phyloP scores from a whole-genome alignment of 1,139 yeast genomes.

The Nakaseomyces delphensis region DNA sequence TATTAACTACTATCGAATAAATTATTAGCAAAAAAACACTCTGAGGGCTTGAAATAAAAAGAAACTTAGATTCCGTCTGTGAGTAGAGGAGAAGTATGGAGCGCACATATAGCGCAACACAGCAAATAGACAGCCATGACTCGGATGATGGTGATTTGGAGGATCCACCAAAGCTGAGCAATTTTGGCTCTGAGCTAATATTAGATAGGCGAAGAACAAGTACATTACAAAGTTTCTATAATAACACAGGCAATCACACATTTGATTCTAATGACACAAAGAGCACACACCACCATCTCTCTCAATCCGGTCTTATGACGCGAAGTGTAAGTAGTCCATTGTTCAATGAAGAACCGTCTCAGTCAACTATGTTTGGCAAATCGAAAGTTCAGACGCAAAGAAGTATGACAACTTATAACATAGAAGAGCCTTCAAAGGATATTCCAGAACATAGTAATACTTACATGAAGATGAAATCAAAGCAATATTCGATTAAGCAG shows the following conservation, averaged over 20 bases:
- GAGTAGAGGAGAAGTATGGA: background rate
- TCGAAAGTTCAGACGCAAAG: constrained; percentile 12
- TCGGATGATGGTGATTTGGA: constrained; percentile 26
- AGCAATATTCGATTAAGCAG: constrained; percentile 18
- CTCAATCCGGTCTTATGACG: constrained; percentile 5
- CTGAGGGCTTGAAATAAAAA: background rate
- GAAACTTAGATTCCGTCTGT: no score
- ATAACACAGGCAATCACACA: background rate
- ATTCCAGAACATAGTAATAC: background rate
- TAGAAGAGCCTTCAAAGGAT: constrained; percentile 1
- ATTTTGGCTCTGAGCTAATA: constrained; percentile 28
- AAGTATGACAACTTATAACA: constrained; percentile 19
- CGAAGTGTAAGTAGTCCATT: constrained; percentile 7
- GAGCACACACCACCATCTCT: background rate
- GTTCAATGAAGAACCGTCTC: background rate
- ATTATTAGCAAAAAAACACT: no score
- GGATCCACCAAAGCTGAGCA: constrained; percentile 27
- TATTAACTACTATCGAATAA: no score
- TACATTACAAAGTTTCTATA: background rate
- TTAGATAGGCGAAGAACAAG: constrained; percentile 11
- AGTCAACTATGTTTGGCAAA: constrained; percentile 20
- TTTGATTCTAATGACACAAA: background rate
- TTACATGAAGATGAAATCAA: constrained; percentile 17
- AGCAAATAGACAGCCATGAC: constrained; percentile 7
- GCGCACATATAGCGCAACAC: background rate